phyloP scores from a whole-genome alignment of 2,329 filamentous ascomycete species.

The Curvularia sp. region DNA sequence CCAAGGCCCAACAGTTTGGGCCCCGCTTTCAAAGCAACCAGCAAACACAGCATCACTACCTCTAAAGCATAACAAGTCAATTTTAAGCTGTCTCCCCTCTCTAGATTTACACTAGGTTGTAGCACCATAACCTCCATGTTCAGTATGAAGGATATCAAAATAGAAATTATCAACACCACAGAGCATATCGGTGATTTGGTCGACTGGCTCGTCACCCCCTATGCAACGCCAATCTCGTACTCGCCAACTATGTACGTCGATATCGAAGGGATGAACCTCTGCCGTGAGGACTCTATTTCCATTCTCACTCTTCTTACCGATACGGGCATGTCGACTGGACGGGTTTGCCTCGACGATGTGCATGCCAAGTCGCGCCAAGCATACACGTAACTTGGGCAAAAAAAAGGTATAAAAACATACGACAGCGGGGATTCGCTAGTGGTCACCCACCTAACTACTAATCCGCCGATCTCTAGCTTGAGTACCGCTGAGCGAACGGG shows the following conservation, averaged over 20 bases:
- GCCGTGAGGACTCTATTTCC: constrained; percentile 33
- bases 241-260: constrained; percentile 28
- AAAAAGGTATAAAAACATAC: too few relatives aligned
- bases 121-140: neutral
- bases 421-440: too few relatives aligned
- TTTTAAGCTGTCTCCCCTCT: neutral
- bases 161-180: constrained; percentile 1
- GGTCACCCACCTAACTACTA: too few relatives aligned
- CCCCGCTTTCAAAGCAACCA: too few relatives aligned
- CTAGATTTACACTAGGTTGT: neutral
- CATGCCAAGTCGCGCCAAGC: too few relatives aligned
- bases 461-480: too few relatives aligned
- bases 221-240: neutral
- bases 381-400: too few relatives aligned
- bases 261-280: constrained; percentile 38
- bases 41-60: too few relatives aligned
- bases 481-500: too few relatives aligned
- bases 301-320: constrained; percentile 29
- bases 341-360: neutral
- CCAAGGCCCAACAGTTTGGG: too few relatives aligned
- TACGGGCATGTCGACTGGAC: constrained; percentile 1
- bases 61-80: too few relatives aligned
- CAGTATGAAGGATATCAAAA: neutral
- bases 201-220: neutral
- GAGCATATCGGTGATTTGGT: constrained; percentile 1